These are phyloP conservation scores for Phytopythium mirpurense DNA, from an alignment of 352 stramenopile species.

Conservation along the genomic window DNA sequence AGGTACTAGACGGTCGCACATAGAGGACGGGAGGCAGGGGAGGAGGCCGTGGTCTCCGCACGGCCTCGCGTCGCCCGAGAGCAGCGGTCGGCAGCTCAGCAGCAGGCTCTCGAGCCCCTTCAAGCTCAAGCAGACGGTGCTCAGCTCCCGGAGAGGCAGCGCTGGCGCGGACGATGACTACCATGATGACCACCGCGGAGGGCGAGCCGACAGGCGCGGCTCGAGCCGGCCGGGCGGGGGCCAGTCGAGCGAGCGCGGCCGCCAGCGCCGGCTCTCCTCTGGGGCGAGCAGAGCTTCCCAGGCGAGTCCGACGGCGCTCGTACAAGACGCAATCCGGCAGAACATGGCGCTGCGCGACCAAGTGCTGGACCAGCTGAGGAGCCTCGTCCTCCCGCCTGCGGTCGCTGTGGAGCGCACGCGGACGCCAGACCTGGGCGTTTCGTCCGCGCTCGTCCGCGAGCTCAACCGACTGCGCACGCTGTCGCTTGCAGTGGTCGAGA, in stretches of 20 bases:
- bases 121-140: conserved; percentile 59
- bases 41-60: background rate
- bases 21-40: no score
- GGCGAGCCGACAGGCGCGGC: background rate
- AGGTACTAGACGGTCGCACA: no score
- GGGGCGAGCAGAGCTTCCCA: background rate
- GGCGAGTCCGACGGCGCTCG: conserved; percentile 13
- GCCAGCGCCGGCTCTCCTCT: background rate
- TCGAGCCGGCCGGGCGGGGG: background rate
- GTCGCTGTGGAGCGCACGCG: conserved; percentile 15
- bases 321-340: conserved; percentile 43
- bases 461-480: conserved; percentile 57
- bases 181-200: background rate
- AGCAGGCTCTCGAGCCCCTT: conserved; percentile 44
- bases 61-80: background rate
- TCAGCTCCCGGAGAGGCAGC: conserved; percentile 27
- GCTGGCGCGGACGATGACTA: conserved; percentile 4
- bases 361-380: conserved; percentile 32
- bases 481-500: conserved; percentile 59
- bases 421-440: conserved; percentile 19
- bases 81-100: conserved; percentile 3
- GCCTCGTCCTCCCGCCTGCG: conserved; percentile 21
- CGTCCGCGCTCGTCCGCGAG: conserved; percentile 32
- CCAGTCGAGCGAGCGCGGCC: background rate
- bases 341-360: conserved; percentile 43